Evolutionary conservation across 805 yeast genomes (phyloP).

Genomic region (Teunomyces tritomae): DNA sequence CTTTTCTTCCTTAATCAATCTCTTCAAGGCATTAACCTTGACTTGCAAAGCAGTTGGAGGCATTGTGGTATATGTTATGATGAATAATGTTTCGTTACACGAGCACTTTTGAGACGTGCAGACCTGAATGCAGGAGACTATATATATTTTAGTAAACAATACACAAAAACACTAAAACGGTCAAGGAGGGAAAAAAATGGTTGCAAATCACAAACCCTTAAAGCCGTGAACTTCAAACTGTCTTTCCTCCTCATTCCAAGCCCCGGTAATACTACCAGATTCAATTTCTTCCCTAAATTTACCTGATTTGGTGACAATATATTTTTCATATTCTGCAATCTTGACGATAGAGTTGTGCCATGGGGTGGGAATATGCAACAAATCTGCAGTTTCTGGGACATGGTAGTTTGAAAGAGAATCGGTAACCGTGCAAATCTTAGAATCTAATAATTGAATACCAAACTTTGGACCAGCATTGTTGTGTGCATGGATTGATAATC

Average conservation of each 20-base stretch:
- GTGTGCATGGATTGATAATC: constrained; percentile 63
- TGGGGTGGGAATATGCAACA: constrained; percentile 63
- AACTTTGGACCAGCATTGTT: constrained; percentile 58
- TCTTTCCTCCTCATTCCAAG: constrained; percentile 19
- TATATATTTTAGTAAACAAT: constrained; percentile 2
- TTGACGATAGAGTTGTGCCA: constrained; percentile 59
- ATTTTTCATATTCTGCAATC: constrained; percentile 32
- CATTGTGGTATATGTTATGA: constrained; percentile 33
- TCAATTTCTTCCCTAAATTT: constrained; percentile 5
- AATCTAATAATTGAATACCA: constrained; percentile 49
- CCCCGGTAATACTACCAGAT: constrained; percentile 17
- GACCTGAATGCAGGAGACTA: background rate
- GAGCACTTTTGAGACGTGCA: background rate
- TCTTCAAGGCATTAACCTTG: constrained; percentile 63
- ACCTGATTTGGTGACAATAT: constrained; percentile 23
- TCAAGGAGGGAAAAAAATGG: background rate
- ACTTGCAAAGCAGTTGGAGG: constrained; percentile 71
- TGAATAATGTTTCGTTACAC: background rate
- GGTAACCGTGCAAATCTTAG: constrained; percentile 43
- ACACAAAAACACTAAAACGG: background rate
- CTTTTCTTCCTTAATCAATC: constrained; percentile 65
- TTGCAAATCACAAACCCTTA: background rate
- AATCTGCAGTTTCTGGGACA: constrained; percentile 46
- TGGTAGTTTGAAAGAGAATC: constrained; percentile 40
- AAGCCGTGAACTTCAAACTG: constrained; percentile 1